Base-by-base conservation (phyloP, 225 moss, liverwort and hornwort genomes). In the Physcomitrium patens region DNA sequence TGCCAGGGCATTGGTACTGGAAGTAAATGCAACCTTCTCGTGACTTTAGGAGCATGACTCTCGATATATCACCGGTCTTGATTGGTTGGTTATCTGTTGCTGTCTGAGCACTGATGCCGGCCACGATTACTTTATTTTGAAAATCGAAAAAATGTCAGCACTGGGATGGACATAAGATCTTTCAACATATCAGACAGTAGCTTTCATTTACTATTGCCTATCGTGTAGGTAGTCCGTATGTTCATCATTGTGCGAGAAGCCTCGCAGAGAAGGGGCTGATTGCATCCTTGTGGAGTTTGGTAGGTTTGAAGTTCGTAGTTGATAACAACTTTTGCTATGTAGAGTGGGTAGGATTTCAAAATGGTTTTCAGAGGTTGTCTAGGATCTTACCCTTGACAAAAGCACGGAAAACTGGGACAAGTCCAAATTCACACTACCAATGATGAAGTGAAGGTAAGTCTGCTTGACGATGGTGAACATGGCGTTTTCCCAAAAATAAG, bases 41-140 rank as follows among this genome's bases (percentile, higher is more conserved):
- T 71, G 18, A 51, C 45, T 47, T 51, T 20, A 42, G 69, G 76
- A 67, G 76, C 68, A 23, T 63, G 68, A 51, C 52, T 72, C 59
- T 41, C 56, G 56, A 56, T 68, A 10, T 55, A 51, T 24, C 63
- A 24, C 65, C 64, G 37, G 59, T 80, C 48, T 75, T 71, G 26
- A 61, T 75, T 60, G 18, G 16, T 60, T 76, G 20, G 10, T 74
- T 59, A 24, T 74, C 0, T n/a, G 48, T 58, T 66, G 44, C 62
- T 50, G 65, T 53, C 46, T 13, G 19, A 45, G 12, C 49, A 15
- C 12, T 5, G 15, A 49, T 12, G 12, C 12, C 49, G 49, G 12
- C 49, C 12, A 49, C 49, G 49, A 14, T 14, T 65, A 52, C 45
- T 28, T 63, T 59, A 52, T 68, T 45, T 53, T 74, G 69, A 47